These are phyloP conservation scores for Coemansia sp. DNA, from an alignment of 371 early-diverging fungal genomes.

Conservation along the genomic window DNA sequence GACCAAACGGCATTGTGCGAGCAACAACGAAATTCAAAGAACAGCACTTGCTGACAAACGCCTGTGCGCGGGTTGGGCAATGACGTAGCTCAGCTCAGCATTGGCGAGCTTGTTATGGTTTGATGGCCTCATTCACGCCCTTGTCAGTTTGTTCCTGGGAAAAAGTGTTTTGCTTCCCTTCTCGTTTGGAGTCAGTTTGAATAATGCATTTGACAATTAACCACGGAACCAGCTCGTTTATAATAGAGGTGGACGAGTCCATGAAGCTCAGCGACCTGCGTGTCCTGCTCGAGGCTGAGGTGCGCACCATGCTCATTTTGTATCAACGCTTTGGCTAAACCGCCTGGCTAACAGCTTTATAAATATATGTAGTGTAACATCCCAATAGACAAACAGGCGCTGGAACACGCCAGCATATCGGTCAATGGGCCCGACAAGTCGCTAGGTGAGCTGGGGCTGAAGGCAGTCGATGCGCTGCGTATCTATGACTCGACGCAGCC, in stretches of 20 bases:
- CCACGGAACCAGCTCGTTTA: constrained; percentile 21
- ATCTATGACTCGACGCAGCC: constrained; percentile 56
- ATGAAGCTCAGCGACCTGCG: constrained; percentile 82
- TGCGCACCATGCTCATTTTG: constrained; percentile 42
- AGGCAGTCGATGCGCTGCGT: constrained; percentile 70
- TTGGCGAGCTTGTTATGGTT: too few species aligned
- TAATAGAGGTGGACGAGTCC: constrained; percentile 71
- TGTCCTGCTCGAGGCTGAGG: constrained; percentile 80
- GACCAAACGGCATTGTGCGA: constrained; percentile 39
- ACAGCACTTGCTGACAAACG: too few species aligned
- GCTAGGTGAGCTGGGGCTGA: constrained; percentile 66
- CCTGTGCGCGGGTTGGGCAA: too few species aligned
- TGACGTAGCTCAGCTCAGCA: too few species aligned
- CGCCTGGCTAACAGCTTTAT: constrained; percentile 45
- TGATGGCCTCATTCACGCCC: too few species aligned
- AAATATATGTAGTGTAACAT: constrained; percentile 51
- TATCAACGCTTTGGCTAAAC: neutral
- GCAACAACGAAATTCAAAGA: too few species aligned
- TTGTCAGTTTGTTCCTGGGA: too few species aligned
- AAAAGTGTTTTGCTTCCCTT: too few species aligned
- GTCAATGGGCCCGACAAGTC: constrained; percentile 65
- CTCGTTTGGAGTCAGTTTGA: too few species aligned
- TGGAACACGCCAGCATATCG: constrained; percentile 63
- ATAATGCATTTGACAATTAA: constrained; percentile 17
- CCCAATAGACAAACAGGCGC: constrained; percentile 57